Conservation (phyloP, 2,329 filamentous ascomycete species). For the Emergomyces africanus region DNA sequence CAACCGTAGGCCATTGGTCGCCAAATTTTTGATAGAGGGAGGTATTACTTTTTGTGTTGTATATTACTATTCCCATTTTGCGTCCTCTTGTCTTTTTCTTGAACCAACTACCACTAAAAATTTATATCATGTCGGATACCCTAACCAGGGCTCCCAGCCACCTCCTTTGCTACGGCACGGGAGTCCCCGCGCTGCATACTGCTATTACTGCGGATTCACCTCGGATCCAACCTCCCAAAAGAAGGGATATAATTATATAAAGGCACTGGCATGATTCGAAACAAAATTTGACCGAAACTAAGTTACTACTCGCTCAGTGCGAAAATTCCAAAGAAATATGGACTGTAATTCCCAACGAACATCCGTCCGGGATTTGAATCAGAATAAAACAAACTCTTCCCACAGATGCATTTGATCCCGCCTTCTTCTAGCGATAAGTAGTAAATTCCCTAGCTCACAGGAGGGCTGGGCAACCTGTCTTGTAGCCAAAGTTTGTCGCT, state of each 20-base stretch:
- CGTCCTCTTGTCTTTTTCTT: background rate
- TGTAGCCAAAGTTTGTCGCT: conserved; percentile 12
- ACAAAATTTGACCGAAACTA: no score
- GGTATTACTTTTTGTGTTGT: background rate
- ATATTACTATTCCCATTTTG: conserved; percentile 1
- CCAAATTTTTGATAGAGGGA: background rate
- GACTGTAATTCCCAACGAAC: background rate
- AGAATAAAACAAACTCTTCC: background rate
- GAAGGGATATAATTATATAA: background rate
- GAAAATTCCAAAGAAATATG: background rate
- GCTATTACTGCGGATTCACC: background rate
- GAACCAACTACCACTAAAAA: background rate
- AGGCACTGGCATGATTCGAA: no score
- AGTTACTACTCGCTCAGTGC: background rate
- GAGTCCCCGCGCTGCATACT: no score
- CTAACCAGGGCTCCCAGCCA: no score
- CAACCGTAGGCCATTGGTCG: background rate
- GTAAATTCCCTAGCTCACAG: background rate
- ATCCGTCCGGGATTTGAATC: background rate
- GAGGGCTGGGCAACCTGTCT: background rate
- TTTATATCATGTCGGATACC: background rate
- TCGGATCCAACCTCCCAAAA: background rate
- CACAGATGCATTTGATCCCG: background rate
- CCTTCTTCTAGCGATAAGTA: background rate
- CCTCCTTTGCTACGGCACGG: no score